phyloP scores from a whole-genome alignment of 192 early-diverging fungal species.

The Glomus cerebriforme region DNA sequence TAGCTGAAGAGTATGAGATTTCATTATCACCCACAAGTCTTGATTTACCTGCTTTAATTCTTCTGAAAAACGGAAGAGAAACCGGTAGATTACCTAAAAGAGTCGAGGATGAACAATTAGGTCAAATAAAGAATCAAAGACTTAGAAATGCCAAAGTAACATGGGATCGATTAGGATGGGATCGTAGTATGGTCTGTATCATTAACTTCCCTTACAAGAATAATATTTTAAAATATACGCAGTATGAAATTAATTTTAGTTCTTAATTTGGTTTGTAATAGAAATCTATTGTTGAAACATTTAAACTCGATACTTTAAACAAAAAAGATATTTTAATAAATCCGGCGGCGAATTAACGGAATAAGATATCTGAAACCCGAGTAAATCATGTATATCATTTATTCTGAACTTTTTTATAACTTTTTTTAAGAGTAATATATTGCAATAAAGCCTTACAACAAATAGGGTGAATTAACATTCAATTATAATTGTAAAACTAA shows the following conservation, averaged over 20 bases:
- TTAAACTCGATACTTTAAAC: conserved; percentile 17
- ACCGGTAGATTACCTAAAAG: conserved; percentile 48
- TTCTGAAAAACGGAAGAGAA: conserved; percentile 54
- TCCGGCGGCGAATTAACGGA: too few relatives aligned
- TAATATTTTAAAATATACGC: neutral
- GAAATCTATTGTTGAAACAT: conserved; percentile 8
- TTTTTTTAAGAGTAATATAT: too few relatives aligned
- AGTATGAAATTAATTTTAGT: neutral
- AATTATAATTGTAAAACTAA: too few relatives aligned
- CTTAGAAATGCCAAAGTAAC: conserved; percentile 37
- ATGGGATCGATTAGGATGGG: conserved; percentile 43
- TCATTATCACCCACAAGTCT: conserved; percentile 51
- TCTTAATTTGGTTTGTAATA: neutral
- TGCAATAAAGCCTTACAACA: too few relatives aligned
- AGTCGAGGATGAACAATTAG: conserved; percentile 36
- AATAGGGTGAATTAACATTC: too few relatives aligned
- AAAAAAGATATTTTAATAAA: too few relatives aligned
- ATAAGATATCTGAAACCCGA: too few relatives aligned
- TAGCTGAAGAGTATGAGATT: conserved; percentile 51
- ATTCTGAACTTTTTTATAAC: too few relatives aligned
- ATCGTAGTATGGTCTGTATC: conserved; percentile 24
- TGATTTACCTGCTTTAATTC: conserved; percentile 54
- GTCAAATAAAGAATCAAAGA: conserved; percentile 30
- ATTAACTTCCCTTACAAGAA: neutral
- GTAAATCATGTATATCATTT: too few relatives aligned